Conservation (phyloP, 2,329 filamentous ascomycete species). For the Xylaria sp. region DNA sequence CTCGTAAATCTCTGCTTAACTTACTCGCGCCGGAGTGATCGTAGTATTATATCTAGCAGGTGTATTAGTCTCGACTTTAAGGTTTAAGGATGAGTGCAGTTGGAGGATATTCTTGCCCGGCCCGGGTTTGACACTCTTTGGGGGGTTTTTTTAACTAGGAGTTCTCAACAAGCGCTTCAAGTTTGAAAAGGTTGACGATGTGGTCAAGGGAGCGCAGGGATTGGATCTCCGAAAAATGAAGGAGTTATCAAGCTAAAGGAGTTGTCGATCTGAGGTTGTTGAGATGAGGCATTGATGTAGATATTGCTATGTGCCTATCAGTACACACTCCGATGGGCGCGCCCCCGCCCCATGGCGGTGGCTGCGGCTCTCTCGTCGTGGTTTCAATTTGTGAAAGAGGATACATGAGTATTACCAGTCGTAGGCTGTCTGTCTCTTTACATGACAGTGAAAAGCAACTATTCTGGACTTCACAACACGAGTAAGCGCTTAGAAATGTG, state of each 20-base stretch:
- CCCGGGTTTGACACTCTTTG: too few species aligned
- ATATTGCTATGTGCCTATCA: constrained; percentile 19
- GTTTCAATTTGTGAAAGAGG: constrained; percentile 19
- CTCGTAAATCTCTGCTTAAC: too few species aligned
- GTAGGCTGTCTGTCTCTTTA: constrained; percentile 14
- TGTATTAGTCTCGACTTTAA: too few species aligned
- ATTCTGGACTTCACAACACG: constrained; percentile 22
- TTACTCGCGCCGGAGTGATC: too few species aligned
- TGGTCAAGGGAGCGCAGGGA: constrained; percentile 3
- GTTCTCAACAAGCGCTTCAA: too few species aligned
- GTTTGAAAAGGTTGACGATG: constrained; percentile 21
- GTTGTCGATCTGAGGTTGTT: constrained; percentile 15
- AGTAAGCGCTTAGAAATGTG: constrained; percentile 16
- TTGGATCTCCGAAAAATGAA: constrained; percentile 22
- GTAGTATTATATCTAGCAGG: too few species aligned
- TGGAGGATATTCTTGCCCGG: too few species aligned
- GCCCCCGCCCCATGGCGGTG: constrained; percentile 1
- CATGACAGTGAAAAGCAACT: constrained; percentile 21
- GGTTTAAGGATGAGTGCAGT: too few species aligned
- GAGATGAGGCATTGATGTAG: constrained; percentile 21
- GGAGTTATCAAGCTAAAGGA: constrained; percentile 17
- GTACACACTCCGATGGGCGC: too few species aligned
- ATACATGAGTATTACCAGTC: constrained; percentile 20
- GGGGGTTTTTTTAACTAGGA: too few species aligned
- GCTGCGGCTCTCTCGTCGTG: constrained; percentile 21